Conservation (phyloP, 1,139 yeast genomes). For the Keqinozyma sinolaborantium region DNA sequence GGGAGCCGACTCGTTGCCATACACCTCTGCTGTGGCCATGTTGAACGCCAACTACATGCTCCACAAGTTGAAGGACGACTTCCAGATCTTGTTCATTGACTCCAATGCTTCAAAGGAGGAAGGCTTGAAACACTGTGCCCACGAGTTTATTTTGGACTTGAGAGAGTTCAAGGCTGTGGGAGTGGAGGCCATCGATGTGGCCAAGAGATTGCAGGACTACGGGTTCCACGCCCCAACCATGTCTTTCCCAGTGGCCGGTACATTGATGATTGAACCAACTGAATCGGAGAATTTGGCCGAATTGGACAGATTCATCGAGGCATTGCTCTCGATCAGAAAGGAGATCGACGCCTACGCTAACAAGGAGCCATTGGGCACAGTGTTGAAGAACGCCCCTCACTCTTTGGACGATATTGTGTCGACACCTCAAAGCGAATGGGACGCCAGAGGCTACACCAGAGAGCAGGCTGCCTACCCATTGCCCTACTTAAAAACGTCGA, state of each 20-base stretch:
- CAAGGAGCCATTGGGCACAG: slow-evolving; percentile 64
- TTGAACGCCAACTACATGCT: slow-evolving; percentile 96
- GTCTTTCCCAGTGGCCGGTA: slow-evolving; percentile 98
- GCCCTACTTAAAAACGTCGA: slow-evolving; percentile 63
- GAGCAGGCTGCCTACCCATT: slow-evolving; percentile 93
- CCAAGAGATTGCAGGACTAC: slow-evolving; percentile 94
- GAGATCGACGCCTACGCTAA: slow-evolving; percentile 78
- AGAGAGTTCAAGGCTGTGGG: slow-evolving; percentile 81
- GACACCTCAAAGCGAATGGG: slow-evolving; percentile 63
- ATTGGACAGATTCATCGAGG: slow-evolving; percentile 84
- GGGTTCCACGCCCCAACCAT: slow-evolving; percentile 99
- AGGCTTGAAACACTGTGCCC: slow-evolving; percentile 81
- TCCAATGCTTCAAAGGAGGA: slow-evolving; percentile 38
- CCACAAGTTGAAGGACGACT: slow-evolving; percentile 65
- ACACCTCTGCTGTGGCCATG: slow-evolving; percentile 84
- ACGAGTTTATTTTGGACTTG: slow-evolving; percentile 90
- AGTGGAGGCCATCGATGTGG: slow-evolving; percentile 92
- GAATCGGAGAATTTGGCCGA: slow-evolving; percentile 89
- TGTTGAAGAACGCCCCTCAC: slow-evolving; percentile 90
- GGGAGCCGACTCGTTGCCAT: slow-evolving; percentile 82
- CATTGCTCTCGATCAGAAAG: slow-evolving; percentile 75
- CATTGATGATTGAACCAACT: slow-evolving; percentile 97
- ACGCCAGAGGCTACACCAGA: slow-evolving; percentile 80
- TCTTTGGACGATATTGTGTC: slow-evolving; percentile 73
- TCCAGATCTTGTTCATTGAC: slow-evolving; percentile 72